Evolutionary conservation across 345 rosid genomes (phyloP).

Genomic region (Citrus australasica): DNA sequence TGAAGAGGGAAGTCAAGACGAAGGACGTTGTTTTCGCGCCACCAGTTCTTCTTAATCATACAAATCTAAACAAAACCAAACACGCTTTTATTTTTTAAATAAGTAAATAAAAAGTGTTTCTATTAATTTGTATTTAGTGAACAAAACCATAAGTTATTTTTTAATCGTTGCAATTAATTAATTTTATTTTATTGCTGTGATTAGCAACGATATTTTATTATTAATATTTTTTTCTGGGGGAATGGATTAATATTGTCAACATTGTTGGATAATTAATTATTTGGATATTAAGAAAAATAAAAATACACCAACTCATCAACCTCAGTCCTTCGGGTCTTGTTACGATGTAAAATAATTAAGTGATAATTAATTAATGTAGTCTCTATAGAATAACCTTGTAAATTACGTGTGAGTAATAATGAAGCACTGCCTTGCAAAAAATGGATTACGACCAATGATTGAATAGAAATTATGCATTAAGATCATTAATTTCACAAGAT

Average conservation of each 20-base stretch:
- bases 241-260: too few relatives aligned
- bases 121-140: neutral
- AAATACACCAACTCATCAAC: too few relatives aligned
- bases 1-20: slow-evolving; percentile 16
- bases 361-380: too few relatives aligned
- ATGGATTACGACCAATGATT: neutral
- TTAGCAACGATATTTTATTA: too few relatives aligned
- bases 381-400: too few relatives aligned
- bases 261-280: too few relatives aligned
- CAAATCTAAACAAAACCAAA: too few relatives aligned
- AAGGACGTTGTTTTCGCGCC: slow-evolving; percentile 76
- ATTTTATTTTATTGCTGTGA: neutral
- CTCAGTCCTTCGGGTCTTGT: too few relatives aligned
- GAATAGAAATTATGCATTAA: neutral
- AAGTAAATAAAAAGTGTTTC: neutral
- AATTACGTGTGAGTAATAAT: neutral
- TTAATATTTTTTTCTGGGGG: too few relatives aligned
- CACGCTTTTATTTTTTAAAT: too few relatives aligned
- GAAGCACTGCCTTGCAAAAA: neutral
- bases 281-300: too few relatives aligned
- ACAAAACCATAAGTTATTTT: neutral
- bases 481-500: neutral
- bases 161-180: neutral
- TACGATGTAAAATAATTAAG: too few relatives aligned
- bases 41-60: slow-evolving; percentile 30